Evolutionary conservation across 176 grass and related monocot species (phyloP).

Genomic region (Musa beccarii): DNA sequence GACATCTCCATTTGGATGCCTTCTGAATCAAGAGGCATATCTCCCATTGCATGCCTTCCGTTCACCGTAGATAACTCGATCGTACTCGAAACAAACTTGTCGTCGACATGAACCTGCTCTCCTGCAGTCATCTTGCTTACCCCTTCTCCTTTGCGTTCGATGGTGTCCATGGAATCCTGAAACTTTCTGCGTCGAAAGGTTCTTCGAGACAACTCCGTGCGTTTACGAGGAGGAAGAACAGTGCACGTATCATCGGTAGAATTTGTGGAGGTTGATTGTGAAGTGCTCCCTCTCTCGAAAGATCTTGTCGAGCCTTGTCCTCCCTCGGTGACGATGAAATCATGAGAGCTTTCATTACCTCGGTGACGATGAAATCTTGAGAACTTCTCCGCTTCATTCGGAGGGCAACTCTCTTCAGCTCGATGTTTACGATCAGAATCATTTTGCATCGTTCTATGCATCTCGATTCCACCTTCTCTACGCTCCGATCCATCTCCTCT

Average conservation of each 20-base stretch:
- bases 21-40: slow-evolving; percentile 5
- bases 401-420: too few species aligned
- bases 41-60: slow-evolving; percentile 4
- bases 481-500: neutral
- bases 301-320: neutral
- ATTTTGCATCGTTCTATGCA: too few species aligned
- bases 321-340: too few species aligned
- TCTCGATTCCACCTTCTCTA: too few species aligned
- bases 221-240: neutral
- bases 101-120: too few species aligned
- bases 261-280: neutral
- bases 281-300: neutral
- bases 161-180: neutral
- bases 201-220: neutral
- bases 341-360: too few species aligned
- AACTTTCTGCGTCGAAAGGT: neutral
- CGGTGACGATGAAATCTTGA: too few species aligned
- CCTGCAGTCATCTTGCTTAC: too few species aligned
- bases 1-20: slow-evolving; percentile 32
- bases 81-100: neutral
- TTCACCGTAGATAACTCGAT: neutral
- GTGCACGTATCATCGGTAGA: neutral
- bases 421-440: too few species aligned
- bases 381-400: too few species aligned
- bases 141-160: too few species aligned